Evolutionary conservation across 169 alveolate genomes (phyloP).

Genomic region (Plasmodium gallinaceum): DNA sequence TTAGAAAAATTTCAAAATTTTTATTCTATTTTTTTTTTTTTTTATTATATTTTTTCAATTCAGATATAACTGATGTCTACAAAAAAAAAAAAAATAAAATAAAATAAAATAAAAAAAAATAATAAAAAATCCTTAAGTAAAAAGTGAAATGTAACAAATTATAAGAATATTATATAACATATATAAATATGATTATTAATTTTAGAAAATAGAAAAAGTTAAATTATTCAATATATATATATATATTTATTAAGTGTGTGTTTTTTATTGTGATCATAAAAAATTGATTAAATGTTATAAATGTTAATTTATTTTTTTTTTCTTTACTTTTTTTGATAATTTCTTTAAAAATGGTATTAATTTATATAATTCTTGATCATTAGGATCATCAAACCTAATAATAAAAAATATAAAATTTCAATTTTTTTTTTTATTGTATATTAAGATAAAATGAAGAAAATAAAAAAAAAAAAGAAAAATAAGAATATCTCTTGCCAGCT

Average conservation of each 20-base stretch:
- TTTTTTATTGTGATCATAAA: too few relatives aligned
- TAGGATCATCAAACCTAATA: constrained; percentile 87
- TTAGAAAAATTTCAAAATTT: constrained; percentile 2
- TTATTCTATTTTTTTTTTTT: constrained; percentile 3
- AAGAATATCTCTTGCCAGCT: constrained; percentile 85
- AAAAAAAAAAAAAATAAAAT: neutral
- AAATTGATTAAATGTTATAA: too few relatives aligned
- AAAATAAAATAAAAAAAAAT: neutral
- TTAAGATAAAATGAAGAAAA: neutral
- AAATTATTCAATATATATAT: too few relatives aligned
- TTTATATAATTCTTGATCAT: constrained; percentile 87
- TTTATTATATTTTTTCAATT: constrained; percentile 38
- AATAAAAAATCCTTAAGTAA: neutral
- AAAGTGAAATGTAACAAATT: too few relatives aligned
- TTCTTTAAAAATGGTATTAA: constrained; percentile 85
- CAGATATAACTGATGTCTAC: constrained; percentile 34
- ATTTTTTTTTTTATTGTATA: neutral
- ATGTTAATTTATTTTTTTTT: neutral
- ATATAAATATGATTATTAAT: too few relatives aligned
- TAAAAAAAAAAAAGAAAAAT: neutral
- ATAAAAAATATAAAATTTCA: neutral
- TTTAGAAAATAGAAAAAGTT: too few relatives aligned
- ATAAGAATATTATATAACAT: too few relatives aligned
- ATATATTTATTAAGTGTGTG: too few relatives aligned
- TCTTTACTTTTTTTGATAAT: constrained; percentile 76